Conservation (phyloP, 305 asterid species). For the Ilex paraguariensis region DNA sequence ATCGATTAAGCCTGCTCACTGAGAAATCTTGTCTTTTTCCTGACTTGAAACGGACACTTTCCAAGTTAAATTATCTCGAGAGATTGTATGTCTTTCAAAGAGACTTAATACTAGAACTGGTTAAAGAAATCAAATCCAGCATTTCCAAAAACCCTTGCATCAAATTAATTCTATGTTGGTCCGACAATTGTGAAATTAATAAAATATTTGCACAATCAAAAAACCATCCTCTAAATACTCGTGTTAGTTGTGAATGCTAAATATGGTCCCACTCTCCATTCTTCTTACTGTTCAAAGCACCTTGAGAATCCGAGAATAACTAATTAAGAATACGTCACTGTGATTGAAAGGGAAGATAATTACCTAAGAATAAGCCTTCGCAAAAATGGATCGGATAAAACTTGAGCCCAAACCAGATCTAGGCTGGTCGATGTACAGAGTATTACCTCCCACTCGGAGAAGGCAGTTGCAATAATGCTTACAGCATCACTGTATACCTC, state of each 20-base stretch:
- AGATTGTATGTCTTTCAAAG: no score
- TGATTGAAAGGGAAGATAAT: slow-evolving; percentile 12
- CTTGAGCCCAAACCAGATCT: slow-evolving; percentile 94
- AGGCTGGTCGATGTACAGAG: slow-evolving; percentile 77
- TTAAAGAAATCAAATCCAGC: no score
- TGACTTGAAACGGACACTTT: no score
- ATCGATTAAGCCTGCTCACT: no score
- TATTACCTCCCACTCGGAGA: slow-evolving; percentile 87
- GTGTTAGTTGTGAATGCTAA: neutral
- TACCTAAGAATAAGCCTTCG: slow-evolving; percentile 91
- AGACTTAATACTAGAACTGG: no score
- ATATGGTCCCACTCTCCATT: neutral
- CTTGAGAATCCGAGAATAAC: no score
- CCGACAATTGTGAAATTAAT: no score
- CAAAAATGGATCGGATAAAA: slow-evolving; percentile 77
- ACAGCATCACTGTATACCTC: slow-evolving; percentile 47
- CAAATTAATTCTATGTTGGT: no score
- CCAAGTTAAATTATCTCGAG: no score
- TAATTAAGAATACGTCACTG: neutral
- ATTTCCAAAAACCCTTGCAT: no score
- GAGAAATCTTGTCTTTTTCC: no score
- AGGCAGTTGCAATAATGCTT: slow-evolving; percentile 59
- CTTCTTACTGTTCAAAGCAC: neutral
- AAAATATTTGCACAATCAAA: no score
- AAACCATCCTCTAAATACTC: neutral